Percentiles rank a stretch among this genome's conserved stretches.
phyloP scores from a whole-genome alignment of 116 monocot genomes.

The Dioscorea cayenensis region DNA sequence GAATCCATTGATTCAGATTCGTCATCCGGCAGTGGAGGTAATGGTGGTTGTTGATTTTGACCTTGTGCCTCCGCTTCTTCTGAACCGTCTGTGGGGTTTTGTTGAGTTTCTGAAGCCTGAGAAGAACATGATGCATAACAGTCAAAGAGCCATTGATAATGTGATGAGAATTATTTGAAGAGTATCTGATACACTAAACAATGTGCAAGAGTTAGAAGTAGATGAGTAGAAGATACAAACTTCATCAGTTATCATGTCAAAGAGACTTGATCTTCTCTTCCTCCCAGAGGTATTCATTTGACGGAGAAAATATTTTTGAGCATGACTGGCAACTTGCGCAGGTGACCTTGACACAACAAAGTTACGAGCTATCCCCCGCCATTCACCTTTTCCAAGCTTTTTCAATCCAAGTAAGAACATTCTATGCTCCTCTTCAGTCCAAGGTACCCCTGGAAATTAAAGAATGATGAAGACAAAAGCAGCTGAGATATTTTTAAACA shows the following conservation, averaged over 20 bases:
- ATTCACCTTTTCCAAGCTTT: constrained; percentile 94
- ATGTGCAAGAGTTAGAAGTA: neutral
- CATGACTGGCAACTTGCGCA: constrained; percentile 94
- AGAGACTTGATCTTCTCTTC: constrained; percentile 88
- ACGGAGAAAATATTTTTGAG: constrained; percentile 91
- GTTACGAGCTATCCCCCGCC: constrained; percentile 91
- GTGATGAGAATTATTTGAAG: neutral
- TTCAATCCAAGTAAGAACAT: constrained; percentile 86
- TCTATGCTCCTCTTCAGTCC: constrained; percentile 92
- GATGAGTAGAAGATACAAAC: constrained; percentile 25
- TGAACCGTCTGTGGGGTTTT: constrained; percentile 6
- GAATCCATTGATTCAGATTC: constrained; percentile 68
- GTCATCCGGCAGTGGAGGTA: constrained; percentile 18
- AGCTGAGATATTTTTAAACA: neutral
- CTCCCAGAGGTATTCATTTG: constrained; percentile 70
- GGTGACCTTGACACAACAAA: constrained; percentile 83
- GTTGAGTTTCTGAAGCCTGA: constrained; percentile 31
- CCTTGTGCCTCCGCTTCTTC: constrained; percentile 28
- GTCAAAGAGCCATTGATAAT: neutral
- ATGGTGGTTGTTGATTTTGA: constrained; percentile 7
- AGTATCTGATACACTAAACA: neutral
- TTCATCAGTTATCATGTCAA: constrained; percentile 84
- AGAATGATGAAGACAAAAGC: neutral
- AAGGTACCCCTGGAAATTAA: constrained; percentile 62
- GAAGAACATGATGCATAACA: neutral